Percentiles rank a stretch among this genome's conserved stretches.
phyloP scores from a whole-genome alignment of 768 basidiomycete species.

The Collybiopsis confluens region DNA sequence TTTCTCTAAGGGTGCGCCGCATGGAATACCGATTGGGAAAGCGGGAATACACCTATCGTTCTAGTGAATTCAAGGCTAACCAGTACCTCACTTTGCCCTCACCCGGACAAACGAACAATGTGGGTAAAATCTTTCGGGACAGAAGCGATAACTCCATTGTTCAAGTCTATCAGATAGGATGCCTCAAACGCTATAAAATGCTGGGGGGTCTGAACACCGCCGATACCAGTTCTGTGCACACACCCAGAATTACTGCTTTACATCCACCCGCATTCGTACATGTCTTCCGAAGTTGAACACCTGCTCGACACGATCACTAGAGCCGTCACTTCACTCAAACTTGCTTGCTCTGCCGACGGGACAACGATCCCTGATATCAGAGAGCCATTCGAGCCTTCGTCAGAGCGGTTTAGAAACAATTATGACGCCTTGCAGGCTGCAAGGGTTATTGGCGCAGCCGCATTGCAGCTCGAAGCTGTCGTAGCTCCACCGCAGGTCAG shows the following conservation, averaged over 20 bases:
- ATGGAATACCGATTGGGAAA: too few relatives aligned
- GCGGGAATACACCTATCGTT: neutral
- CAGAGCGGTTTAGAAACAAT: neutral
- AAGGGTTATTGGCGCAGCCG: constrained; percentile 25
- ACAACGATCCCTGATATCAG: neutral
- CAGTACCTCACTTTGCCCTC: neutral
- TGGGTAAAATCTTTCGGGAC: neutral
- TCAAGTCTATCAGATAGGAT: neutral
- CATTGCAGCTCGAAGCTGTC: constrained; percentile 24
- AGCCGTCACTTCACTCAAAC: neutral
- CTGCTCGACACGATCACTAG: constrained; percentile 3
- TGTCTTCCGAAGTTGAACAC: constrained; percentile 5
- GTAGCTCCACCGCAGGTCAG: constrained; percentile 22
- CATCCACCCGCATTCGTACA: neutral
- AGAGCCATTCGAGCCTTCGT: constrained; percentile 4
- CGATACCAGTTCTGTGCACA: neutral
- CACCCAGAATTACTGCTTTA: neutral
- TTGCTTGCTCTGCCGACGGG: neutral
- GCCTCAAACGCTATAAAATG: neutral
- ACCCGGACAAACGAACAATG: neutral
- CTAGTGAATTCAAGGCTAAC: neutral
- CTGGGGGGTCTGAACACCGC: constrained; percentile 1
- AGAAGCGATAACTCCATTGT: neutral
- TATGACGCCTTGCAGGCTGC: constrained; percentile 23
- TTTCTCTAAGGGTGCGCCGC: too few relatives aligned